These are phyloP conservation scores for Haplographium delicatum DNA, from an alignment of 495 filamentous ascomycete species.

Conservation along the genomic window DNA sequence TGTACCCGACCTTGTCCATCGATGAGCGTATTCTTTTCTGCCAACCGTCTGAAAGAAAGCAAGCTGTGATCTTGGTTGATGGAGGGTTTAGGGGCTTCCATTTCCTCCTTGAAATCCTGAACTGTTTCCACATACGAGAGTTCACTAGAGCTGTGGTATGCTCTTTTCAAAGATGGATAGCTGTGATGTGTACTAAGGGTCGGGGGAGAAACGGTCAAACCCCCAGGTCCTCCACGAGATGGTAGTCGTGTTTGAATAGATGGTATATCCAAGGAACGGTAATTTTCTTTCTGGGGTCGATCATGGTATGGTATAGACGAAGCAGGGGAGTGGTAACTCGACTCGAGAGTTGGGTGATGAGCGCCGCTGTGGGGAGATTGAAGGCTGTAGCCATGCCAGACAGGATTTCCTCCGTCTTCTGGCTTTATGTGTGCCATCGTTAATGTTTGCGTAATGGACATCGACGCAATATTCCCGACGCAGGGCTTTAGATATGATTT, in stretches of 20 bases:
- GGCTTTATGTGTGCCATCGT: slow-evolving; percentile 28
- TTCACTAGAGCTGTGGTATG: slow-evolving; percentile 29
- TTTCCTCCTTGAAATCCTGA: slow-evolving; percentile 44
- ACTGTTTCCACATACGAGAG: slow-evolving; percentile 46
- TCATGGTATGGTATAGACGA: slow-evolving; percentile 17
- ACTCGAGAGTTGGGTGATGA: slow-evolving; percentile 15
- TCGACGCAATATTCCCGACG: slow-evolving; percentile 15
- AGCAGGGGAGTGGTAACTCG: slow-evolving; percentile 9
- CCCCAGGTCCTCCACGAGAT: slow-evolving; percentile 6
- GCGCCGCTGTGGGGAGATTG: slow-evolving; percentile 16
- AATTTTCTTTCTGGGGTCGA: slow-evolving; percentile 17
- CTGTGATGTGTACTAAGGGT: slow-evolving; percentile 36
- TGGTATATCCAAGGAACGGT: slow-evolving; percentile 24
- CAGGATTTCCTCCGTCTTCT: slow-evolving; percentile 22
- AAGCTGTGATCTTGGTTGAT: slow-evolving; percentile 54
- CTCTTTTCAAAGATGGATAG: slow-evolving; percentile 48
- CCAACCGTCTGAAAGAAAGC: slow-evolving; percentile 46
- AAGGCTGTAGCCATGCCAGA: slow-evolving; percentile 27
- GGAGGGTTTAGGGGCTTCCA: slow-evolving; percentile 41
- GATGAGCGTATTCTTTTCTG: slow-evolving; percentile 51
- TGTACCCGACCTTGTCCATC: slow-evolving; percentile 50
- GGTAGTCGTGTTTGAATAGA: slow-evolving; percentile 18
- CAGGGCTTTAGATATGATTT: not conserved
- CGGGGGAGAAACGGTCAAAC: slow-evolving; percentile 20
- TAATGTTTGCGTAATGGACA: slow-evolving; percentile 25